Evolutionary conservation across 495 filamentous ascomycete species (phyloP).

Genomic region (Penicillium riverlandense): DNA sequence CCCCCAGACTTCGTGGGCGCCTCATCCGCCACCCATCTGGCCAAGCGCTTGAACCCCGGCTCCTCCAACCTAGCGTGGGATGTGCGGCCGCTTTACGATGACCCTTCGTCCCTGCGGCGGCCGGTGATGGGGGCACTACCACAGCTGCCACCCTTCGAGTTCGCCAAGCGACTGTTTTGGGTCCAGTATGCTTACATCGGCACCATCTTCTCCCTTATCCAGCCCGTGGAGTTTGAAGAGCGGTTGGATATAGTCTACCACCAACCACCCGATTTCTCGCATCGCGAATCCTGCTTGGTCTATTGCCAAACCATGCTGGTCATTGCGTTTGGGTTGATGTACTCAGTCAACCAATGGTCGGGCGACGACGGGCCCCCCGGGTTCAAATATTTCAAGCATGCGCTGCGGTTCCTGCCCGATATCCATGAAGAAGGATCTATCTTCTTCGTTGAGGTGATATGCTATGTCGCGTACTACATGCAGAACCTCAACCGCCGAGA

Average conservation of each 20-base stretch:
- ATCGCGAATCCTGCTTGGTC: slow-evolving; percentile 25
- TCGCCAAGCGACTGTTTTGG: slow-evolving; percentile 39
- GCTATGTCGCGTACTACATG: slow-evolving; percentile 46
- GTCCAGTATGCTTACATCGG: slow-evolving; percentile 45
- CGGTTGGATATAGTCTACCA: slow-evolving; percentile 33
- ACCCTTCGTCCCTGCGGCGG: slow-evolving; percentile 25
- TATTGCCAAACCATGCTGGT: slow-evolving; percentile 37
- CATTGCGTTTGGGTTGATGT: slow-evolving; percentile 46
- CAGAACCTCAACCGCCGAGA: slow-evolving; percentile 45
- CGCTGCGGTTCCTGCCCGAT: slow-evolving; percentile 40
- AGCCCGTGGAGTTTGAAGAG: slow-evolving; percentile 34
- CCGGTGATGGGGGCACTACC: slow-evolving; percentile 18
- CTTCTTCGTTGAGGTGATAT: slow-evolving; percentile 42
- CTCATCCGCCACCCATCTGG: slow-evolving; percentile 27
- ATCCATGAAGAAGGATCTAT: slow-evolving; percentile 45
- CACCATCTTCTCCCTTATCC: slow-evolving; percentile 44
- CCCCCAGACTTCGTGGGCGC: slow-evolving; percentile 26
- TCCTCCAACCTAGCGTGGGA: slow-evolving; percentile 32
- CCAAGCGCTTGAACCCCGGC: slow-evolving; percentile 26
- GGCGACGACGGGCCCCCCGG: slow-evolving; percentile 42
- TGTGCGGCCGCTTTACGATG: slow-evolving; percentile 32
- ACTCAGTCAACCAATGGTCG: slow-evolving; percentile 45
- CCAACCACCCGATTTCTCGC: slow-evolving; percentile 24
- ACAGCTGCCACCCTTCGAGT: slow-evolving; percentile 35
- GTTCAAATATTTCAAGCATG: slow-evolving; percentile 43